These are phyloP conservation scores for Fusarium stilboides DNA, from an alignment of 2,329 filamentous ascomycete genomes.

Conservation along the genomic window DNA sequence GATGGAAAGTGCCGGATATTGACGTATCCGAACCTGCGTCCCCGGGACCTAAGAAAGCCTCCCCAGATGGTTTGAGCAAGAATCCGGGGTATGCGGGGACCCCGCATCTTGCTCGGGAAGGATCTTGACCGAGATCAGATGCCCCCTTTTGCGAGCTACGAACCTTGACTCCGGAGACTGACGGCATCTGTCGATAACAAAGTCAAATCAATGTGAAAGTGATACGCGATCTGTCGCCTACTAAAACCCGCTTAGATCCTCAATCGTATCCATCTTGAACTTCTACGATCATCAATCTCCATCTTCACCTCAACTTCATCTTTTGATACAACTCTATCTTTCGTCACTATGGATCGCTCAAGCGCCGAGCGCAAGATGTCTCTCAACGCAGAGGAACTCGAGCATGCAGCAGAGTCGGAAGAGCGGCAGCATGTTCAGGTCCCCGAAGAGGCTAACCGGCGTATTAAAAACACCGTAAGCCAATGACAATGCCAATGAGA, in stretches of 20 bases:
- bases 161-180: conserved; percentile 4
- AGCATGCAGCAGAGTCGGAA: neutral
- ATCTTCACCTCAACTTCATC: neutral
- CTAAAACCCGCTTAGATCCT: neutral
- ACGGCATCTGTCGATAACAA: neutral
- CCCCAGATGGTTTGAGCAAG: neutral
- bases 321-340: neutral
- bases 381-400: conserved; percentile 1
- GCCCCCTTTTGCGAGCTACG: neutral
- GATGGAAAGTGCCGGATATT: neutral
- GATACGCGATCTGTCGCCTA: neutral
- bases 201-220: neutral
- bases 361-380: conserved; percentile 1
- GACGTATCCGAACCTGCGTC: neutral
- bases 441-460: neutral
- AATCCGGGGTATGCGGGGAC: conserved; percentile 15
- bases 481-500: rapidly evolving
- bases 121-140: neutral
- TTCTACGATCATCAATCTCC: neutral
- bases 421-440: neutral
- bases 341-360: neutral
- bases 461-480: conserved; percentile 1
- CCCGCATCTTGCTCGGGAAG: neutral
- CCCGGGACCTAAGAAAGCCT: neutral
- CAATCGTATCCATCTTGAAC: neutral